Base-by-base conservation (phyloP, 2,329 filamentous ascomycete genomes). In the Trichoderma sp. region DNA sequence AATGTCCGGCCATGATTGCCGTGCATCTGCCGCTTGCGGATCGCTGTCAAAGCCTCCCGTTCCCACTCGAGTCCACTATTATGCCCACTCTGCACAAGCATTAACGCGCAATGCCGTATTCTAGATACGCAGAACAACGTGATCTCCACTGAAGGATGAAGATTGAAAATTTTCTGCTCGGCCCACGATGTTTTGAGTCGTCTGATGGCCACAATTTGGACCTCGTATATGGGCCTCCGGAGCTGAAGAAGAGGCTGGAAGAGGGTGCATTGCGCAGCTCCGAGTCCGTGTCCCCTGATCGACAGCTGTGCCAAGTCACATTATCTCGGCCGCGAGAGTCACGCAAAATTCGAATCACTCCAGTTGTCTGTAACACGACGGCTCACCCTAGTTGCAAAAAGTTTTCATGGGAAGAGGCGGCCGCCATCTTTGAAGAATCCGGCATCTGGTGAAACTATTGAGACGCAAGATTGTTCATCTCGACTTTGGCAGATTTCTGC, bases 11-110 rank as follows among this genome's bases (percentile, higher is more conserved):
- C 57, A 61, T 32, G 30, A 62, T 36, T 69, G 57, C 66, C 57
- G 66, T 61, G 13, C 57, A 69, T 69, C 66, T 69, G 66, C 66
- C 66, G 66, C 57, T 61, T 69, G 55, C 57, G 57, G 57, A 34
- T 62, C 57, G 66, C 66, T 62, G 66, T 69, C 66, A 62, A 62
- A 57, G 57, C 57, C 15, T 20, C 28, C 65, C 65, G 65, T 68
- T 59, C 65, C 65, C 65, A 68, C 65, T 57, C 15, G 36, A 6
- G 39, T 30, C 66, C 66, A 69, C 66, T 62, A 15, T 69, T 26
- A 28, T 28, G 36, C 39, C 66, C 66, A 69, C 66, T 62, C 17
- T 53, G 66, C n/a, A 17, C 65, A n/a, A 13, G 11, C 57, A 23
- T 53, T n/a, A 28, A 61, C 57, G 57, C 66, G 66, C 57, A 62